A percentile compares a stretch with the other conserved stretches of the same genome.
Conservation (phyloP, 2,329 filamentous ascomycete genomes). For the Scedosporium dehoogii region DNA sequence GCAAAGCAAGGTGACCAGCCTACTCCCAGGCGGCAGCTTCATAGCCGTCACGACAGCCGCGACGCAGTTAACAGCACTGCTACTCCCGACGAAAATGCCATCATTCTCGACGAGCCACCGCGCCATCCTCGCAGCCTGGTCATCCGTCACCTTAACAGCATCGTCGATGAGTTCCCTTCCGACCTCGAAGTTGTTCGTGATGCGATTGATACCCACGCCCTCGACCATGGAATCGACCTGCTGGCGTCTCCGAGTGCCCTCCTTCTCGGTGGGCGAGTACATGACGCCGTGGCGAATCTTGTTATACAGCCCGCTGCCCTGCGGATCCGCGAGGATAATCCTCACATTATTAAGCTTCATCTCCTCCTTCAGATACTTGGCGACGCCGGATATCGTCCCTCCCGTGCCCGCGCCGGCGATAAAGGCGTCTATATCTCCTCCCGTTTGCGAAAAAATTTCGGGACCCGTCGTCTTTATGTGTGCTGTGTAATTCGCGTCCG, state of each 20-base stretch:
- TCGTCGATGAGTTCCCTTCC: constrained; percentile 82
- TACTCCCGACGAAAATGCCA: constrained; percentile 88
- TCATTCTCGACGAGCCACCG: constrained; percentile 92
- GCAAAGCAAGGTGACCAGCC: constrained; percentile 74
- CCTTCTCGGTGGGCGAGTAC: constrained; percentile 80
- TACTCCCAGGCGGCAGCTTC: constrained; percentile 48
- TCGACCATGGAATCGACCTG: constrained; percentile 97
- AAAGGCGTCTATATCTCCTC: constrained; percentile 70
- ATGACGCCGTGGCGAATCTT: constrained; percentile 89
- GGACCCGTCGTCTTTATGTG: constrained; percentile 79
- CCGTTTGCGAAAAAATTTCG: constrained; percentile 75
- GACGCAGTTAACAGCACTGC: constrained; percentile 92
- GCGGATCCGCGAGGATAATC: constrained; percentile 83
- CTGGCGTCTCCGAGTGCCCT: constrained; percentile 78
- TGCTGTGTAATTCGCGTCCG: constrained; percentile 75
- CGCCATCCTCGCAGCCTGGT: constrained; percentile 89
- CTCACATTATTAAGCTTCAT: constrained; percentile 47
- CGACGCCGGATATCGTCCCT: constrained; percentile 83
- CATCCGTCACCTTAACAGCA: constrained; percentile 78
- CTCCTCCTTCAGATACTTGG: constrained; percentile 68
- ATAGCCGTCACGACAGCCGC: constrained; percentile 63
- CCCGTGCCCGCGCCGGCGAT: constrained; percentile 91
- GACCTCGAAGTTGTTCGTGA: constrained; percentile 88
- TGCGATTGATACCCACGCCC: constrained; percentile 86
- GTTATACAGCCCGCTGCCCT: constrained; percentile 89